Evolutionary conservation across 768 basidiomycete species (phyloP).

Genomic region (Tricholoma furcatifolium): DNA sequence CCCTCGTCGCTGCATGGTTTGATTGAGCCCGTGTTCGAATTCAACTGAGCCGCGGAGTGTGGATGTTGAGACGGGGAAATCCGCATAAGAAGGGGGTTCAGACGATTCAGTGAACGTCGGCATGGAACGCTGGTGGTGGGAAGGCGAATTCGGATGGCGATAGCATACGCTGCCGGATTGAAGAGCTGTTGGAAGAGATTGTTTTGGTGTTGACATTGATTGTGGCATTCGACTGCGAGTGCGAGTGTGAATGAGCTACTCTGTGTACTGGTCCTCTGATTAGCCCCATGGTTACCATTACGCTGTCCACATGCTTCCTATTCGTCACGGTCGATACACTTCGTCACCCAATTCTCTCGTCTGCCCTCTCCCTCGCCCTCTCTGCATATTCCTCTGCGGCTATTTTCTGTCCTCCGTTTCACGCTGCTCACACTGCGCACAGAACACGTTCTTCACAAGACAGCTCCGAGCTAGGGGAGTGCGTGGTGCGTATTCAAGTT

Average conservation of each 20-base stretch:
- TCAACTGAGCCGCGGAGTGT: constrained; percentile 10
- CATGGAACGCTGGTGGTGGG: constrained; percentile 69
- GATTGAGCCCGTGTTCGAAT: constrained; percentile 18
- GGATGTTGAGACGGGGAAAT: constrained; percentile 9
- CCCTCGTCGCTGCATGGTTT: constrained; percentile 80
- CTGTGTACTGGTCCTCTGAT: constrained; percentile 3
- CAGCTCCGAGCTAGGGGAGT: too few relatives aligned
- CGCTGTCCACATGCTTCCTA: too few relatives aligned
- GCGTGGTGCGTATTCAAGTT: too few relatives aligned
- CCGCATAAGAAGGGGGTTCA: constrained; percentile 69
- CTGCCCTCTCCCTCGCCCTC: too few relatives aligned
- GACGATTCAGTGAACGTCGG: constrained; percentile 60
- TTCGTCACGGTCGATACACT: too few relatives aligned
- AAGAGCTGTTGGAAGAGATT: constrained; percentile 20
- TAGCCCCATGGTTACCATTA: too few relatives aligned
- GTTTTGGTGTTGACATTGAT: not conserved
- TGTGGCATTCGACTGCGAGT: too few relatives aligned
- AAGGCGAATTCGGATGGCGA: constrained; percentile 29
- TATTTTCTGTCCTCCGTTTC: too few relatives aligned
- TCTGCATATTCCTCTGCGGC: too few relatives aligned
- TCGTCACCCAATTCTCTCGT: too few relatives aligned
- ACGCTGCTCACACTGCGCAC: too few relatives aligned
- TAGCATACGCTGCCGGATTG: constrained; percentile 33
- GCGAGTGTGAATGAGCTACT: not conserved
- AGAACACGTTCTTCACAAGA: too few relatives aligned